Base-by-base conservation (phyloP, 176 grass and related monocot species). In the Ampelocalamus luodianensis region DNA sequence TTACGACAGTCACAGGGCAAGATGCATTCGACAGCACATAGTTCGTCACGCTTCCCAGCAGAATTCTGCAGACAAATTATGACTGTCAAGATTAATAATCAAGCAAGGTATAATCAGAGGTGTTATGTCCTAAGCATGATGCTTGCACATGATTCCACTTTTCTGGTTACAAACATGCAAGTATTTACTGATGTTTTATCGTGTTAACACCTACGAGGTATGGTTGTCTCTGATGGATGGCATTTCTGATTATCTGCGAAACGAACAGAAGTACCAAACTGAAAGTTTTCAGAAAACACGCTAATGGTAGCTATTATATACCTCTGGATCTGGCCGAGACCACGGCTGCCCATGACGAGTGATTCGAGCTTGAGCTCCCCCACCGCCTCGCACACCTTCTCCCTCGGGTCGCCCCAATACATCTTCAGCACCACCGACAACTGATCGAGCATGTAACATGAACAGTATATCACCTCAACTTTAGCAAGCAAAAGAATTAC, bases 351-450 rank as follows among this genome's bases (percentile, higher is more conserved):
- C 66, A 97, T 90, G 23, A 94, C 94, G 43, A 94, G 92, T 5
- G 88, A 92, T 15, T 85, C 72, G 34, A 97, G 85, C n/a, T 65
- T 77, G 22, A 97, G 83, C 73, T 92, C 85, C 2, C 20, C 77
- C 14, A 85, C 90, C 0, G 92, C 94, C 44, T 94, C 83, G 76
- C 92, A 94, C 48, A 97, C 85, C 88, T 92, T 97, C 92, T 97
- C 94, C 83, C 92, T 92, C n/a, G 94, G 85, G 59, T 92, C 94
- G 20, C 92, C 92, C 88, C 83, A 88, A 12, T 92, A 94, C 63
- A 92, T 84, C 86, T 97, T 97, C 23, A 89, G 32, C 68, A 87
- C 84, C 46, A 94, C 81, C 39, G 59, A 85, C 20, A 93, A 10
- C 94, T 94, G 90, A 54, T 68, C 45, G 23, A 4, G 61, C 56